A percentile compares a stretch with the other conserved stretches of the same genome.
Evolutionary conservation across 495 filamentous ascomycete genomes (phyloP).

Genomic region (Neurospora intermedia): DNA sequence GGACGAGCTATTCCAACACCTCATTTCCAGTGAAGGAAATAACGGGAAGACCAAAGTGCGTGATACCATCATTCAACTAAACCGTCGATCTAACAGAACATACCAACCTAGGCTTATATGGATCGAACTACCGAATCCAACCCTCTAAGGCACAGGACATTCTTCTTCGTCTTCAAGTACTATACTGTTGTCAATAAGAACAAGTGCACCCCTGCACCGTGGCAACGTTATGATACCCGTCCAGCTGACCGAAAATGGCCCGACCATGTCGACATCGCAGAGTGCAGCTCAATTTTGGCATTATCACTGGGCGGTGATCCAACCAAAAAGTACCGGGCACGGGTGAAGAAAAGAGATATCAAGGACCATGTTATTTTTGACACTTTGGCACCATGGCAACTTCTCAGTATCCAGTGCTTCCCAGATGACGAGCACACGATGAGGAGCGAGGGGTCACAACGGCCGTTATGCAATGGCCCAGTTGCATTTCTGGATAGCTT

Average conservation of each 20-base stretch:
- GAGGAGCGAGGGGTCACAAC: constrained; percentile 28
- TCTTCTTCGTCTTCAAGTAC: constrained; percentile 47
- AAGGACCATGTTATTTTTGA: constrained; percentile 35
- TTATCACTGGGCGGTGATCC: constrained; percentile 34
- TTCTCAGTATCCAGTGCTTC: constrained; percentile 40
- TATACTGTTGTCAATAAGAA: constrained; percentile 37
- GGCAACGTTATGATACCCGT: constrained; percentile 31
- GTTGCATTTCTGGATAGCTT: constrained; percentile 43
- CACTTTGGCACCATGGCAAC: constrained; percentile 41
- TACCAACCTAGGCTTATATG: constrained; percentile 17
- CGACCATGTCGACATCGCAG: constrained; percentile 38
- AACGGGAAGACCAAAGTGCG: constrained; percentile 21
- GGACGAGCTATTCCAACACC: constrained; percentile 37
- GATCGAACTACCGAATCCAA: constrained; percentile 30
- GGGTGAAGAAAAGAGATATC: constrained; percentile 18
- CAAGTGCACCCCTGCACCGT: constrained; percentile 31
- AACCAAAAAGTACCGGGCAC: constrained; percentile 22
- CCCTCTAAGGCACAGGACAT: constrained; percentile 29
- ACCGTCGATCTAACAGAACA: background rate
- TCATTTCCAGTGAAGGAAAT: constrained; percentile 24
- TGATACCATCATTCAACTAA: background rate
- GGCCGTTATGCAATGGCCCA: constrained; percentile 40
- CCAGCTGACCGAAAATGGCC: constrained; percentile 26
- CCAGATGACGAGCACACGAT: constrained; percentile 40
- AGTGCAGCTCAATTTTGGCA: constrained; percentile 40